Percentiles rank a stretch among this genome's conserved stretches.
Conservation (phyloP, 2,329 filamentous ascomycete species). For the Beauveria varroae region DNA sequence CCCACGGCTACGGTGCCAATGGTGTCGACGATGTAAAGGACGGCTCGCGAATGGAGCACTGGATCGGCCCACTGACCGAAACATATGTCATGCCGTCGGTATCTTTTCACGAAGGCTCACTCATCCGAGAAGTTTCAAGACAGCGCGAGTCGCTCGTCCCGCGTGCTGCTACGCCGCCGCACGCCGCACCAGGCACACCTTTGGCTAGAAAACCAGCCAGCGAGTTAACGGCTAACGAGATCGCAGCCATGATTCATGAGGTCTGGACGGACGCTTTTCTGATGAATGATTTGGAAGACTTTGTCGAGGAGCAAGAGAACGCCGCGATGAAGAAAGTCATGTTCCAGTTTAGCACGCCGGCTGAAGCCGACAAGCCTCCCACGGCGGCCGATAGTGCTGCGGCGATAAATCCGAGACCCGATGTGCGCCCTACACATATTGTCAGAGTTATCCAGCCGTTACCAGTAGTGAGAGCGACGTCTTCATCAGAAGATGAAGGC, state of each 20-base stretch:
- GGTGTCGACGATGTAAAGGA: conserved; percentile 22
- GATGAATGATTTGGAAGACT: background rate
- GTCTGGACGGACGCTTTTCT: background rate
- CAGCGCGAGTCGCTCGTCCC: background rate
- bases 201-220: conserved; percentile 6
- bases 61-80: conserved; percentile 17
- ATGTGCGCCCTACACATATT: background rate
- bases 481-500: background rate
- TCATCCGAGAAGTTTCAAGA: background rate
- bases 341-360: background rate
- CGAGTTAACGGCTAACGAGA: background rate
- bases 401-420: background rate
- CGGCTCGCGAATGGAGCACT: conserved; percentile 19
- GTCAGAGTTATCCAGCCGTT: background rate
- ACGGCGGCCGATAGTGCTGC: background rate
- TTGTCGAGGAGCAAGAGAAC: background rate
- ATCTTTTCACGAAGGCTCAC: background rate
- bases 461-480: background rate
- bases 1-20: conserved; percentile 20
- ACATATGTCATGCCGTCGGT: background rate
- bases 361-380: background rate
- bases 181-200: background rate
- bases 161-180: background rate
- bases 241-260: background rate
- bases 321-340: background rate